Evolutionary conservation across 495 filamentous ascomycete species (phyloP).

Genomic region (Penicillium pancosmium): DNA sequence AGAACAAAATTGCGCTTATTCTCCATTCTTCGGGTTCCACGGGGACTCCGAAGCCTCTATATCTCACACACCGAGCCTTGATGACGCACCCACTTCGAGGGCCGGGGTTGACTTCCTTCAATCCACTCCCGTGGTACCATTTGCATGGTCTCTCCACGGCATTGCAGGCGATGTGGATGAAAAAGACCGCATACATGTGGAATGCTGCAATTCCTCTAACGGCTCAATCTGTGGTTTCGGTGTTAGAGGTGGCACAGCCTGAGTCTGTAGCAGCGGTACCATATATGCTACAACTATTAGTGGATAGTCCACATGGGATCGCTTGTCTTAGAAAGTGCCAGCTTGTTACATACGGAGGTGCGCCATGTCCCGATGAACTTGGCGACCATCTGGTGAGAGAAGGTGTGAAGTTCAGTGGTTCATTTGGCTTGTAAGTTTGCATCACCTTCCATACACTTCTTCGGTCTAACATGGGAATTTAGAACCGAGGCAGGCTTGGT

Average conservation of each 20-base stretch:
- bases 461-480: conserved; percentile 6
- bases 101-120: conserved; percentile 50
- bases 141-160: conserved; percentile 51
- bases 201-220: conserved; percentile 59
- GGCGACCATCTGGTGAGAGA: conserved; percentile 53
- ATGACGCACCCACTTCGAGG: conserved; percentile 42
- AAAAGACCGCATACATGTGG: conserved; percentile 53
- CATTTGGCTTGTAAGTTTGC: conserved; percentile 54
- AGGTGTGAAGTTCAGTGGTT: conserved; percentile 51
- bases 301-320: conserved; percentile 50
- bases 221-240: conserved; percentile 45
- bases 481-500: conserved; percentile 60
- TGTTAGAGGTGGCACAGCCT: conserved; percentile 47
- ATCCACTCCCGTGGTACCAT: conserved; percentile 60
- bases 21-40: conserved; percentile 63
- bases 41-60: conserved; percentile 57
- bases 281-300: conserved; percentile 58
- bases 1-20: conserved; percentile 46
- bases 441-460: neutral
- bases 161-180: conserved; percentile 54
- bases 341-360: conserved; percentile 54
- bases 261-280: conserved; percentile 59
- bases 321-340: conserved; percentile 47
- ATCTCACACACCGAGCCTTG: conserved; percentile 40
- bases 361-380: conserved; percentile 59